These are phyloP conservation scores for Solanum hybrid DNA, from an alignment of 305 asterid species.

Conservation along the genomic window DNA sequence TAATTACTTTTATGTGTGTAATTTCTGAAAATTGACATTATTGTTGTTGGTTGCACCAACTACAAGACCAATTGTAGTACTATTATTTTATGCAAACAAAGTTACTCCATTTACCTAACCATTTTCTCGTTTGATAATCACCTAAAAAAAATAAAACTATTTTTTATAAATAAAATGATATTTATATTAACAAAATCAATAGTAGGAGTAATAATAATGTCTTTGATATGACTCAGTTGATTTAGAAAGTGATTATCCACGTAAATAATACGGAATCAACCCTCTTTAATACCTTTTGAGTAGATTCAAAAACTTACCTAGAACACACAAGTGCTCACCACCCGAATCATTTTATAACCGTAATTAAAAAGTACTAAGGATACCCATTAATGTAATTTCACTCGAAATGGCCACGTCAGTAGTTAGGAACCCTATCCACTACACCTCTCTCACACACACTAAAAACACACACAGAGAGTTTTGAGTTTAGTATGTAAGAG, in stretches of 20 bases:
- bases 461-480: background rate
- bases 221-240: background rate
- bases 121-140: background rate
- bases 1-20: background rate
- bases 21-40: background rate
- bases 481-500: background rate
- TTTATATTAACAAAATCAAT: background rate
- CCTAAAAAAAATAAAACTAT: background rate
- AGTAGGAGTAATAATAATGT: background rate
- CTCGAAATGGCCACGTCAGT: constrained; percentile 1
- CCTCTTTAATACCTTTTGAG: background rate
- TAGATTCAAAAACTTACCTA: background rate
- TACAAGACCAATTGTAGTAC: background rate
- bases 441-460: constrained; percentile 10
- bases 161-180: background rate
- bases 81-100: background rate
- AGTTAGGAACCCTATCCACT: constrained; percentile 49
- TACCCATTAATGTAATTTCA: background rate
- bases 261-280: background rate
- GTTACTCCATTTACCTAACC: background rate
- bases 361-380: background rate
- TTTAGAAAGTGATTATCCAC: background rate
- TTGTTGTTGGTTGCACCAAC: background rate
- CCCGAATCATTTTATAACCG: background rate
- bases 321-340: background rate